Conservation (phyloP, 805 yeast species). For the Saccharomycopsis sp. region DNA sequence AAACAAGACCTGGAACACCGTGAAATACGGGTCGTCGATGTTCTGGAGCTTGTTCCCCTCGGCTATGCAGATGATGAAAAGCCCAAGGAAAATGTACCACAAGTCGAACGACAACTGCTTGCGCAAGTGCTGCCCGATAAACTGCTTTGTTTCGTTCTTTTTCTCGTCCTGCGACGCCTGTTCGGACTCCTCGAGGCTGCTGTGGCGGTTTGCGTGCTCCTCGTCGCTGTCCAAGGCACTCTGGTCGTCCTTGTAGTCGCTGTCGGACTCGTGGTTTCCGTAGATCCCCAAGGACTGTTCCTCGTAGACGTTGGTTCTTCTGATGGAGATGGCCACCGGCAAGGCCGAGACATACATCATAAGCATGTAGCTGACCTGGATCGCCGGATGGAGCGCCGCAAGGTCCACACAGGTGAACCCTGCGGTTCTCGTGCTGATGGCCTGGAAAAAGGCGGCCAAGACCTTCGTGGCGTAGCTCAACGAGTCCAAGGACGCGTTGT, state of each 20-base stretch:
- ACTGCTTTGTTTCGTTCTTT: conserved; percentile 46
- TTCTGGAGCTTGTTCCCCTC: conserved; percentile 60
- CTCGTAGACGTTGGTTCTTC: conserved; percentile 96
- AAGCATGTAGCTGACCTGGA: conserved; percentile 86
- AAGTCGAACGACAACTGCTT: conserved; percentile 89
- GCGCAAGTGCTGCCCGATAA: conserved; percentile 81
- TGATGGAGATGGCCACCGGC: conserved; percentile 92
- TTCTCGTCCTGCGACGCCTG: conserved; percentile 21
- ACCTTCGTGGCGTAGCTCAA: conserved; percentile 64
- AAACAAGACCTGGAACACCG: conserved; percentile 68
- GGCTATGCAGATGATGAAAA: conserved; percentile 79
- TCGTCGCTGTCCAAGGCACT: conserved; percentile 15
- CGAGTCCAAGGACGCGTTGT: conserved; percentile 41
- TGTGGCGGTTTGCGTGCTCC: conserved; percentile 7
- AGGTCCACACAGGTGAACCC: conserved; percentile 77
- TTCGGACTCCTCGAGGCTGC: conserved; percentile 13
- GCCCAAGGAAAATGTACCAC: conserved; percentile 86
- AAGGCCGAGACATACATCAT: conserved; percentile 98
- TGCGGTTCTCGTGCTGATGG: conserved; percentile 89
- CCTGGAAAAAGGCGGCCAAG: conserved; percentile 81
- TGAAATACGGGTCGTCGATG: conserved; percentile 42
- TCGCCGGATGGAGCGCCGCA: conserved; percentile 73
- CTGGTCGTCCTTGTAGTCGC: neutral
- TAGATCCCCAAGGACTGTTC: conserved; percentile 96
- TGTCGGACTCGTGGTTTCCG: conserved; percentile 25